Conservation (phyloP, 2,329 filamentous ascomycete species). For the Nannizziopsis barbatae region DNA sequence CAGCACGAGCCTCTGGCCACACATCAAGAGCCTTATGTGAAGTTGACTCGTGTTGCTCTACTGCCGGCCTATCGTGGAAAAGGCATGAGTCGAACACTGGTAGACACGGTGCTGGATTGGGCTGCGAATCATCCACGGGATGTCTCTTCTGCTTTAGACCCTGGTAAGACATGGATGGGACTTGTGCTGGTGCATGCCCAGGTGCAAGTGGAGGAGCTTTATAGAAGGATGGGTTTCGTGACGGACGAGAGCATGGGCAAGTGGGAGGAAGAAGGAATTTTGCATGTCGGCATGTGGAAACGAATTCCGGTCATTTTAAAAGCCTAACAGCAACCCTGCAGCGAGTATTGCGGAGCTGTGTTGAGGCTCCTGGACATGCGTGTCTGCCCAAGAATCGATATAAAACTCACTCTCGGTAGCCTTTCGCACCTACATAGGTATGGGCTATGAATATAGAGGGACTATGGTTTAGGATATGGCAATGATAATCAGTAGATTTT, state of each 20-base stretch:
- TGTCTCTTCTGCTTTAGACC: slow-evolving; percentile 18
- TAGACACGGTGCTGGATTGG: slow-evolving; percentile 59
- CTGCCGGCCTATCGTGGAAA: slow-evolving; percentile 53
- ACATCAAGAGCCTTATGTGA: slow-evolving; percentile 64
- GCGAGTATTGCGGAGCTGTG: no score
- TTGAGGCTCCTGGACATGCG: no score
- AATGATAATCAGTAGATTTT: no score
- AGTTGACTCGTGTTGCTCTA: slow-evolving; percentile 68
- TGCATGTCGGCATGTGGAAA: slow-evolving; percentile 76
- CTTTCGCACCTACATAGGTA: no score
- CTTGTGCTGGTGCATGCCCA: slow-evolving; percentile 73
- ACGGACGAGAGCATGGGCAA: slow-evolving; percentile 60
- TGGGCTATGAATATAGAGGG: no score
- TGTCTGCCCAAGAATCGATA: no score
- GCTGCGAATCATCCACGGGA: slow-evolving; percentile 49
- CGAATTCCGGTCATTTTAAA: slow-evolving; percentile 19
- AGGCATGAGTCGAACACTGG: slow-evolving; percentile 50
- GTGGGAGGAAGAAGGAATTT: slow-evolving; percentile 77
- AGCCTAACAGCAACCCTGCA: not conserved
- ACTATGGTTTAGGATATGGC: no score
- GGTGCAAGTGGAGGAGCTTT: slow-evolving; percentile 51
- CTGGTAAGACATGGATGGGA: slow-evolving; percentile 52
- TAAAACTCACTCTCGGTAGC: no score
- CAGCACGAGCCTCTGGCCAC: slow-evolving; percentile 18
- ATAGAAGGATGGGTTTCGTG: slow-evolving; percentile 61